Conservation (phyloP, 108 stramenopile genomes). For the Bacterosira constricta region DNA sequence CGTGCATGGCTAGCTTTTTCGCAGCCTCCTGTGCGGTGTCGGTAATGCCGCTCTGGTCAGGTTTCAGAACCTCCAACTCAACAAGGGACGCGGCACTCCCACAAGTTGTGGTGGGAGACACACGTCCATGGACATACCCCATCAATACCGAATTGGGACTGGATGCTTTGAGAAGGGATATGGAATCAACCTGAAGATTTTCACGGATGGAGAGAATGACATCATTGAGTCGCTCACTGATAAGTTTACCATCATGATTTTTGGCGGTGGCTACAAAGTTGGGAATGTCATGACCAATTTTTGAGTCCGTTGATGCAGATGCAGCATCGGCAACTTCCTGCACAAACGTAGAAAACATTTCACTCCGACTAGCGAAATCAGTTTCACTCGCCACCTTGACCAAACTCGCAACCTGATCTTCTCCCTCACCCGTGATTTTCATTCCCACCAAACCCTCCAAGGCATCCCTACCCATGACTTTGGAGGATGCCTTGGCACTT, state of each 20-base stretch:
- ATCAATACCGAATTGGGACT: constrained; percentile 50
- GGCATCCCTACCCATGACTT: constrained; percentile 70
- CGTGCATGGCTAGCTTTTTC: constrained; percentile 94
- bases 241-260: constrained; percentile 30
- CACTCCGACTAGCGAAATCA: constrained; percentile 75
- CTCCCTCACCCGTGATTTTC: constrained; percentile 46
- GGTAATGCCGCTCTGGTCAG: constrained; percentile 9
- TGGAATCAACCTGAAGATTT: constrained; percentile 61
- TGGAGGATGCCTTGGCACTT: constrained; percentile 71
- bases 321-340: constrained; percentile 67
- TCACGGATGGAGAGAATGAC: constrained; percentile 84
- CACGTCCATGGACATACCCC: constrained; percentile 79
- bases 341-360: constrained; percentile 67
- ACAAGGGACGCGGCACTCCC: constrained; percentile 78
- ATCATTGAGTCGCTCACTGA: constrained; percentile 63
- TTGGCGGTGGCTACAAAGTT: constrained; percentile 33
- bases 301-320: constrained; percentile 7
- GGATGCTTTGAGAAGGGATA: constrained; percentile 48
- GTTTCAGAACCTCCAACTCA: constrained; percentile 19
- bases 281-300: constrained; percentile 13
- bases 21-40: constrained; percentile 54
- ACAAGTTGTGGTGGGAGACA: constrained; percentile 41
- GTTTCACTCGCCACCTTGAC: constrained; percentile 81
- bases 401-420: constrained; percentile 50
- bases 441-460: constrained; percentile 76